Evolutionary conservation across 148 eudicot genomes (phyloP).

Genomic region (Fagopyrum homotropicum): DNA sequence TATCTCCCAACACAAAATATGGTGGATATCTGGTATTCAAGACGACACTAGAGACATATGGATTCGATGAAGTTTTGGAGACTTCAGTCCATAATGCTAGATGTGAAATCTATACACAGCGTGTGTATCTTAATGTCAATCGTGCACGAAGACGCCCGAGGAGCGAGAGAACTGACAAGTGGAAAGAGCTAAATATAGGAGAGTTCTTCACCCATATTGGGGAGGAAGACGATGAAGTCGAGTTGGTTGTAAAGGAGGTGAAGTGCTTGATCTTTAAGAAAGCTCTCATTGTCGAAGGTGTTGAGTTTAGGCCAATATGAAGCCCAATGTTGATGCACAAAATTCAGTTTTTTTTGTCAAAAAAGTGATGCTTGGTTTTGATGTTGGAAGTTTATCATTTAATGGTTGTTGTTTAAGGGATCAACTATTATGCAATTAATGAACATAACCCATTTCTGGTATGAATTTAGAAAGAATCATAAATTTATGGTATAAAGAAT

Average conservation of each 20-base stretch:
- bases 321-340: no score
- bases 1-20: slow-evolving; percentile 26
- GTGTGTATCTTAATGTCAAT: neutral
- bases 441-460: no score
- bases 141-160: no score
- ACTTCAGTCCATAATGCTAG: neutral
- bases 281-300: no score
- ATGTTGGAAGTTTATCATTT: no score
- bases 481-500: no score
- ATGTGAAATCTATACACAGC: neutral
- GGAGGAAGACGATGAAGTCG: neutral
- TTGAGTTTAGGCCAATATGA: no score
- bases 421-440: no score
- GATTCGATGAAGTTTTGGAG: slow-evolving; percentile 7
- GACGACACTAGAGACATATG: neutral
- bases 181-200: neutral
- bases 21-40: slow-evolving; percentile 36
- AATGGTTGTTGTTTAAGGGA: no score
- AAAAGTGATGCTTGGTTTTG: no score
- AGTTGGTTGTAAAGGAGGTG: neutral
- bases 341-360: no score
- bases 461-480: no score
- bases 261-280: neutral
- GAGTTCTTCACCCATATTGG: neutral
- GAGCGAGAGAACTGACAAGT: neutral